phyloP scores from a whole-genome alignment of 352 stramenopile genomes.

The Nothophytophthora sp. region DNA sequence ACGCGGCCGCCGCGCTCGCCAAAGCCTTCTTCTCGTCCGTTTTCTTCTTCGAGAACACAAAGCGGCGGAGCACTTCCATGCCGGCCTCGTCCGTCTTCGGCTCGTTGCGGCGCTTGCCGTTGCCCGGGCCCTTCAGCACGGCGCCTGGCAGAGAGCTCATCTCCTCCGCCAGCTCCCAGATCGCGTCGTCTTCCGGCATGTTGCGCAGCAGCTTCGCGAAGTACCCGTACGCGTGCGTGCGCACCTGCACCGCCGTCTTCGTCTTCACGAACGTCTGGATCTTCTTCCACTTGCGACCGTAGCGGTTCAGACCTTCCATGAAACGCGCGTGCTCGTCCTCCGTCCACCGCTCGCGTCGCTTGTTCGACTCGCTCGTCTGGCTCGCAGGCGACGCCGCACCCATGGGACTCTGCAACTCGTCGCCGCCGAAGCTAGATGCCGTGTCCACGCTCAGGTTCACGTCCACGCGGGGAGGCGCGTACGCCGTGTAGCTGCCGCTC shows the following conservation, averaged over 20 bases:
- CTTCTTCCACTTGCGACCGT: conserved; percentile 89
- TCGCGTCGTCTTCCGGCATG: conserved; percentile 82
- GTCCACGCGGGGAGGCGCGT: conserved; percentile 25
- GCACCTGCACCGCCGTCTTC: conserved; percentile 84
- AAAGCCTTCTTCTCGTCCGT: conserved; percentile 52
- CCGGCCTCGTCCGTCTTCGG: conserved; percentile 84
- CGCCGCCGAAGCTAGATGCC: conserved; percentile 15
- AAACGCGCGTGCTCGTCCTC: conserved; percentile 83
- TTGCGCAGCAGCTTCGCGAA: conserved; percentile 87
- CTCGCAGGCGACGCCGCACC: conserved; percentile 52
- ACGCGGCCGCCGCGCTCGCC: conserved; percentile 5
- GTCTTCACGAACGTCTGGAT: conserved; percentile 87
- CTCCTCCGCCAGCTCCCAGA: conserved; percentile 80
- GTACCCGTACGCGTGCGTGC: conserved; percentile 87
- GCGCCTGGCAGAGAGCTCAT: conserved; percentile 78
- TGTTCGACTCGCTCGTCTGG: conserved; percentile 62
- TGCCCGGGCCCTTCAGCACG: conserved; percentile 73
- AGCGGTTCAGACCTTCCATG: conserved; percentile 86
- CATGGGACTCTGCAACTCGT: conserved; percentile 24
- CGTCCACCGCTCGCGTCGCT: conserved; percentile 81
- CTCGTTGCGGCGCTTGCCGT: conserved; percentile 76
- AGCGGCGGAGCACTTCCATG: conserved; percentile 83
- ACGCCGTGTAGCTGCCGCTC: conserved; percentile 30
- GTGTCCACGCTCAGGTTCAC: conserved; percentile 32
- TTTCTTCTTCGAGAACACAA: conserved; percentile 86